Percentiles rank a stretch among this genome's conserved stretches.
Conservation (phyloP, 129 eudicot species). For the Lonicera japonica region DNA sequence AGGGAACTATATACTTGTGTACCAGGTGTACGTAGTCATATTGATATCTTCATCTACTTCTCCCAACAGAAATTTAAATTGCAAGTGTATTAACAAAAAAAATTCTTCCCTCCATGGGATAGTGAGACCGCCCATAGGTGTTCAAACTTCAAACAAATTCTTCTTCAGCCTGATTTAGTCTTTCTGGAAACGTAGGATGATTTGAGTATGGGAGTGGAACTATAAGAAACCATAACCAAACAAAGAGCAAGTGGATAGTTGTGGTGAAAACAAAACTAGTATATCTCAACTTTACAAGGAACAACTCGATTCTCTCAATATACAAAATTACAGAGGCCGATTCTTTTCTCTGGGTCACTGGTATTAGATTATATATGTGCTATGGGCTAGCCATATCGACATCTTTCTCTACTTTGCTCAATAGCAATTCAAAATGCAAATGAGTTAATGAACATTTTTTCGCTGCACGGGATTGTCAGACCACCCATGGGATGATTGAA, state of each 20-base stretch:
- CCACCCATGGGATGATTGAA: constrained; percentile 38
- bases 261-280: no score
- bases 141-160: constrained; percentile 31
- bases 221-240: no score
- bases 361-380: not conserved
- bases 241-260: no score
- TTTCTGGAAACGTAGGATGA: constrained; percentile 32
- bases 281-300: no score
- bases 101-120: constrained; percentile 35
- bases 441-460: constrained; percentile 9
- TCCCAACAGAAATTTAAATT: not conserved
- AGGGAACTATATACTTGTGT: no score
- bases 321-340: not conserved
- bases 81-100: not conserved
- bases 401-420: not conserved
- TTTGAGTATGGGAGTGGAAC: constrained; percentile 13
- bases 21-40: no score
- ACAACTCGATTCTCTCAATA: constrained; percentile 12
- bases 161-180: constrained; percentile 26
- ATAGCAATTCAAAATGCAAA: not conserved
- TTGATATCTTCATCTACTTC: not conserved
- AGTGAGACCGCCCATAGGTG: constrained; percentile 38
- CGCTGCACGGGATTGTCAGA: constrained; percentile 30
- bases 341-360: not conserved
- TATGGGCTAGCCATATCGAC: not conserved